Conservation (phyloP, 257 asterid species). For the Coffea eugenioides region DNA sequence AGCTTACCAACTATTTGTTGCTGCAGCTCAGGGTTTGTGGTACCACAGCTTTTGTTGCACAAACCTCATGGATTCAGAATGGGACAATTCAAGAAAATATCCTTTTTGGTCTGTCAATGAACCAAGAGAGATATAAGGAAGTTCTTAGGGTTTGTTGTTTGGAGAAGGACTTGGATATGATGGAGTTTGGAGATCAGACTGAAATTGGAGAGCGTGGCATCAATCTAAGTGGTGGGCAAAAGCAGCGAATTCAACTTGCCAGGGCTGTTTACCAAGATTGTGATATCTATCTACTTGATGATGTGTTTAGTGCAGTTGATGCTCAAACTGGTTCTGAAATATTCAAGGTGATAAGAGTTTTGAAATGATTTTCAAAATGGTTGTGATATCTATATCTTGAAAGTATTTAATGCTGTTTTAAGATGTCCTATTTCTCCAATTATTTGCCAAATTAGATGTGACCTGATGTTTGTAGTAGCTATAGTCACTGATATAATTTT, state of each 20-base stretch:
- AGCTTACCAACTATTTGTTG: constrained; percentile 7
- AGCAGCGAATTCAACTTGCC: constrained; percentile 93
- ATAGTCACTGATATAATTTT: background rate
- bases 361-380: too few species aligned
- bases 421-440: background rate
- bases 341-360: constrained; percentile 55
- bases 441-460: background rate
- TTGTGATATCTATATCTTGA: too few species aligned
- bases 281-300: constrained; percentile 88
- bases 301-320: constrained; percentile 94
- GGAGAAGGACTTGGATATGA: constrained; percentile 92
- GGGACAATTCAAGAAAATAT: constrained; percentile 90
- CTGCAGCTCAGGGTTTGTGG: constrained; percentile 79
- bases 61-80: constrained; percentile 93
- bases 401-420: background rate
- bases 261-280: constrained; percentile 94
- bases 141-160: constrained; percentile 78
- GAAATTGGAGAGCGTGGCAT: constrained; percentile 99
- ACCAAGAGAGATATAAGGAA: constrained; percentile 57
- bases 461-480: background rate
- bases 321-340: constrained; percentile 98
- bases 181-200: constrained; percentile 96
- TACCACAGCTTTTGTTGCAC: constrained; percentile 92
- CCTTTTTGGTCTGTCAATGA: constrained; percentile 68
- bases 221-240: constrained; percentile 97